A percentile compares a stretch with the other conserved stretches of the same genome.
Conservation (phyloP, 1,139 yeast species). For the Sugiyamaella grinbergsii region DNA sequence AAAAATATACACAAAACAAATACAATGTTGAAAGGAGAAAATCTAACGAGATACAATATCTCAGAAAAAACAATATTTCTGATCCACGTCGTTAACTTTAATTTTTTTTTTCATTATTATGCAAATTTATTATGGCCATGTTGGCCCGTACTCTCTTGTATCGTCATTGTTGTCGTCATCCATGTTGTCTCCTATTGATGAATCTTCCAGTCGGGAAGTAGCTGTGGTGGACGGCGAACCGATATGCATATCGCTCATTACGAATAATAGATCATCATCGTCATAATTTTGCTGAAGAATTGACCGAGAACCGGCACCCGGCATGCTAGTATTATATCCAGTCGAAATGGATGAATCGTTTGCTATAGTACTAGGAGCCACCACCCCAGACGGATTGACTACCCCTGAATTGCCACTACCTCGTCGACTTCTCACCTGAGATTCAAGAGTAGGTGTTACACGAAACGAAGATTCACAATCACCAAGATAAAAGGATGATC, state of each 20-base stretch:
- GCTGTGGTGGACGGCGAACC: constrained; percentile 10
- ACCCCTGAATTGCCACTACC: constrained; percentile 16
- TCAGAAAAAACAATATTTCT: neutral
- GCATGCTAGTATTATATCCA: neutral
- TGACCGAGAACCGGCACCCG: constrained; percentile 7
- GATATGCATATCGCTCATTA: constrained; percentile 85
- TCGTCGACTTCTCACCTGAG: constrained; percentile 12
- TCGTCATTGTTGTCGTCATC: constrained; percentile 5
- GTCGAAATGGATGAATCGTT: constrained; percentile 17
- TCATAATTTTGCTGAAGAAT: constrained; percentile 48
- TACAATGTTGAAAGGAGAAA: neutral
- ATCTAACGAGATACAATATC: constrained; percentile 4
- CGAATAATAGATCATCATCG: constrained; percentile 79
- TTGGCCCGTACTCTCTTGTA: constrained; percentile 10
- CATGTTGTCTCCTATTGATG: neutral
- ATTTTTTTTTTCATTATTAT: too few relatives aligned
- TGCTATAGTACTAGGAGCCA: constrained; percentile 13
- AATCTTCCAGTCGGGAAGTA: neutral
- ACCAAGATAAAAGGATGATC: constrained; percentile 25
- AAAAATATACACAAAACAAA: constrained; percentile 6
- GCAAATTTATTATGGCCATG: constrained; percentile 14
- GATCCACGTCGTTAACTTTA: too few relatives aligned
- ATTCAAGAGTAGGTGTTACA: neutral
- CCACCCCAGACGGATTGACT: constrained; percentile 23
- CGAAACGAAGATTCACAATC: constrained; percentile 20